phyloP scores from a whole-genome alignment of 192 early-diverging fungal genomes.

The Kappamyces sp. region DNA sequence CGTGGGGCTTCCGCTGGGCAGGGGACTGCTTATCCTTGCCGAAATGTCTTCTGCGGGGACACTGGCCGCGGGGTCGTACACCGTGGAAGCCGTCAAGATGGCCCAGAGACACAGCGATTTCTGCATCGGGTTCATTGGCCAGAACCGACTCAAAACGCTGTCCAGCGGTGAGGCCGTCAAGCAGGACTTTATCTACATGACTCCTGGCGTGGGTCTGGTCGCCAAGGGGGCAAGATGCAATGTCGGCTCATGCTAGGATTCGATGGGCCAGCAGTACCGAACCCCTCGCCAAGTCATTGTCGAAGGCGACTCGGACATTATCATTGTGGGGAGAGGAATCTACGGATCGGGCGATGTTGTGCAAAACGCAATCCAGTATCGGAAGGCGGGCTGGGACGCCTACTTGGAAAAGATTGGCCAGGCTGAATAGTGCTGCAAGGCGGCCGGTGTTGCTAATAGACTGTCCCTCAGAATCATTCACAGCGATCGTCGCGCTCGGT shows the following conservation, averaged over 20 bases:
- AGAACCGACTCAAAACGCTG: conserved; percentile 38
- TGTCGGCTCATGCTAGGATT: too few species aligned
- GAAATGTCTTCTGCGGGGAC: conserved; percentile 96
- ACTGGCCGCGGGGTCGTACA: conserved; percentile 78
- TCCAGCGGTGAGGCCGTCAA: conserved; percentile 48
- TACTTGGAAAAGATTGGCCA: conserved; percentile 60
- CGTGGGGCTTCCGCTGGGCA: conserved; percentile 69
- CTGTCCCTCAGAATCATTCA: too few species aligned
- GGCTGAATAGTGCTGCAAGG: conserved; percentile 4
- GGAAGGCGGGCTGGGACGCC: conserved; percentile 92
- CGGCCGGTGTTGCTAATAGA: background rate
- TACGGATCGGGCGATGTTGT: conserved; percentile 76
- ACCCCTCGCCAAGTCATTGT: conserved; percentile 82
- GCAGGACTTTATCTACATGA: conserved; percentile 90
- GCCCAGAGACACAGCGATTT: conserved; percentile 82
- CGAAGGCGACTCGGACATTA: conserved; percentile 84
- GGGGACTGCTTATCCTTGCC: conserved; percentile 83
- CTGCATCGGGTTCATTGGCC: conserved; percentile 92
- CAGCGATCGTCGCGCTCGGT: too few species aligned
- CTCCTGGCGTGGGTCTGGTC: conserved; percentile 87
- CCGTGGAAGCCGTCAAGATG: conserved; percentile 76
- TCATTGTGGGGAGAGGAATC: conserved; percentile 97
- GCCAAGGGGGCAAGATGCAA: conserved; percentile 60
- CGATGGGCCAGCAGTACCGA: conserved; percentile 91
- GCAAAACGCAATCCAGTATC: conserved; percentile 67